These are phyloP conservation scores for Keithomyces neogunnii DNA, from an alignment of 2,329 filamentous ascomycete species.

Conservation along the genomic window DNA sequence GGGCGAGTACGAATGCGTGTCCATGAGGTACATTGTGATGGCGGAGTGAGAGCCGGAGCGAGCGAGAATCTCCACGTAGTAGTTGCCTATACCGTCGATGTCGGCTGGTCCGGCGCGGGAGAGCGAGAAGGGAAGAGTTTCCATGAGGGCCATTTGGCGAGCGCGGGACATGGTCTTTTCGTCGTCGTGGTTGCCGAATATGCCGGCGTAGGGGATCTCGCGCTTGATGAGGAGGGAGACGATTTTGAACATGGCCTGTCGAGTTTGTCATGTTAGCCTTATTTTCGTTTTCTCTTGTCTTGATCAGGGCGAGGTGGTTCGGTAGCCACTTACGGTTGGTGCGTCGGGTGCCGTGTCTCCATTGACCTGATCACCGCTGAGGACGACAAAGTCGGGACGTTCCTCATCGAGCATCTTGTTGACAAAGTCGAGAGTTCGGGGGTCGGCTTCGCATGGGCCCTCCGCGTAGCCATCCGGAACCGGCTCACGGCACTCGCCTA, in stretches of 20 bases:
- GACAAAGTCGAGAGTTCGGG: constrained; percentile 84
- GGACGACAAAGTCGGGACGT: constrained; percentile 82
- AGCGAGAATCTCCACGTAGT: constrained; percentile 82
- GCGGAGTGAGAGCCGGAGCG: constrained; percentile 78
- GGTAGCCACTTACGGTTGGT: constrained; percentile 56
- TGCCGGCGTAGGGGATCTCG: constrained; percentile 85
- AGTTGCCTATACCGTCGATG: constrained; percentile 89
- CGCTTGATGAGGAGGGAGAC: constrained; percentile 75
- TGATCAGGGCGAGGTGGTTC: constrained; percentile 1
- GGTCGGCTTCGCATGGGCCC: constrained; percentile 82
- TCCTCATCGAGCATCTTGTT: constrained; percentile 79
- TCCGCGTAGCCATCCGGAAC: constrained; percentile 64
- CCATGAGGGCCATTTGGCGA: constrained; percentile 76
- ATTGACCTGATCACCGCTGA: constrained; percentile 93
- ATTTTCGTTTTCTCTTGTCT: constrained; percentile 8
- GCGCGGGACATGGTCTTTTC: constrained; percentile 72
- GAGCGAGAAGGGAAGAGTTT: constrained; percentile 81
- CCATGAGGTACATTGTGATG: constrained; percentile 87
- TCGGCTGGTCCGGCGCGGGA: constrained; percentile 75
- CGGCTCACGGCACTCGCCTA: constrained; percentile 79
- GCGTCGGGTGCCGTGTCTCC: constrained; percentile 87
- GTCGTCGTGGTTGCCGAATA: constrained; percentile 97
- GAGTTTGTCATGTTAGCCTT: background rate
- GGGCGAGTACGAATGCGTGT: constrained; percentile 86
- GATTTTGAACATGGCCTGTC: constrained; percentile 83